phyloP scores from a whole-genome alignment of 169 alveolate genomes.

The Plasmodium yoelii region DNA sequence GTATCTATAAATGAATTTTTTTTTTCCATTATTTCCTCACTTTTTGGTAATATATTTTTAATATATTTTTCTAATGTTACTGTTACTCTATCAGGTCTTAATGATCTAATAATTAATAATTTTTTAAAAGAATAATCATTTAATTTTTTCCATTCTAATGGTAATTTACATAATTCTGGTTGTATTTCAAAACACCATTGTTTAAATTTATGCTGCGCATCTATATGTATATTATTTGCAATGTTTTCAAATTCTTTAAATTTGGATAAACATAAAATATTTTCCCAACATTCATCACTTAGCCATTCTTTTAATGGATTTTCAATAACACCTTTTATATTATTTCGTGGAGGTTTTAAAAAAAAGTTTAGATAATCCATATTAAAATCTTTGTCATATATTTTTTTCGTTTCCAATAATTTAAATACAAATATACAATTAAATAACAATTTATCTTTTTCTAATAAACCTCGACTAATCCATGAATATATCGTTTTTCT shows the following conservation, averaged over 20 bases:
- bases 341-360: constrained; percentile 89
- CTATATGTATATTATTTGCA: constrained; percentile 94
- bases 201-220: constrained; percentile 95
- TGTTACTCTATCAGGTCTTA: constrained; percentile 96
- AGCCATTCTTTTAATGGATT: constrained; percentile 95
- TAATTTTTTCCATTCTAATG: constrained; percentile 96
- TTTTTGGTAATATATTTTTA: constrained; percentile 93
- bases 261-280: constrained; percentile 87
- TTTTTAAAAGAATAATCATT: constrained; percentile 95
- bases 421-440: constrained; percentile 94
- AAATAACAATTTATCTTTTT: constrained; percentile 95
- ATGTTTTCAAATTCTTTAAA: constrained; percentile 94
- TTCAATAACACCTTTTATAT: constrained; percentile 88
- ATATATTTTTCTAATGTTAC: constrained; percentile 93
- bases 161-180: constrained; percentile 96
- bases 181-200: constrained; percentile 96
- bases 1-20: constrained; percentile 92
- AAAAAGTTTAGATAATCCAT: constrained; percentile 91
- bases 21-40: constrained; percentile 93
- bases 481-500: constrained; percentile 94
- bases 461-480: constrained; percentile 97
- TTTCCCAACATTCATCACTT: constrained; percentile 93
- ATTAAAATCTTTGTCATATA: constrained; percentile 89
- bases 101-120: constrained; percentile 93
- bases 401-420: constrained; percentile 92